These are phyloP conservation scores for Paramarasmius palmivorus DNA, from an alignment of 1,284 basidiomycete genomes.

Conservation along the genomic window DNA sequence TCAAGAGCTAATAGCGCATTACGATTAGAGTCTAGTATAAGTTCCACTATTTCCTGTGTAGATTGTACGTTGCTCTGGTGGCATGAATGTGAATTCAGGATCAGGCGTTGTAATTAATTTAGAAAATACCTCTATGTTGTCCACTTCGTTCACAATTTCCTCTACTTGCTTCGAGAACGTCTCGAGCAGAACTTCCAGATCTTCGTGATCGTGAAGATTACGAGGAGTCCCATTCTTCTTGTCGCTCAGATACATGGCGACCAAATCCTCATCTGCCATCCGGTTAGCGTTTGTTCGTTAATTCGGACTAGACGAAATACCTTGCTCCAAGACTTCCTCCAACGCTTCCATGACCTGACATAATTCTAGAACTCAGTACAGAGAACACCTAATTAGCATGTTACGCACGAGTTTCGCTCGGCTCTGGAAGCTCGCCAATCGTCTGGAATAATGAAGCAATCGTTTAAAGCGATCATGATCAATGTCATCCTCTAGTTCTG, in stretches of 20 bases:
- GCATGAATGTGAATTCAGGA: slow-evolving; percentile 5
- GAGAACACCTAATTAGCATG: slow-evolving; percentile 1
- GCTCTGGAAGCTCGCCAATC: slow-evolving; percentile 85
- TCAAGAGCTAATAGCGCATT: slow-evolving; percentile 92
- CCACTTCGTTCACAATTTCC: slow-evolving; percentile 92
- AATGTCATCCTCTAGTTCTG: slow-evolving; percentile 91
- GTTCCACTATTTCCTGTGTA: slow-evolving; percentile 96
- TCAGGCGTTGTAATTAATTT: background rate
- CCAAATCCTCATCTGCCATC: slow-evolving; percentile 83
- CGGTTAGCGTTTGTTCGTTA: slow-evolving; percentile 12
- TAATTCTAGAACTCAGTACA: slow-evolving; percentile 8
- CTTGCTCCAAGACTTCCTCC: slow-evolving; percentile 89
- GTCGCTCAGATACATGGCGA: slow-evolving; percentile 89
- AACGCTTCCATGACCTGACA: slow-evolving; percentile 82
- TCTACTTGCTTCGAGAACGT: slow-evolving; percentile 95
- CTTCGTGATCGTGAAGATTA: slow-evolving; percentile 81
- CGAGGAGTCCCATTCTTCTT: slow-evolving; percentile 63
- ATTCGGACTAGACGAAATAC: slow-evolving; percentile 38
- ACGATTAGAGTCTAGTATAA: slow-evolving; percentile 95
- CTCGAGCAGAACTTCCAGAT: slow-evolving; percentile 91
- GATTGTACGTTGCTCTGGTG: slow-evolving; percentile 86
- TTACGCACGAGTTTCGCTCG: slow-evolving; percentile 72
- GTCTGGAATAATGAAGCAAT: slow-evolving; percentile 86
- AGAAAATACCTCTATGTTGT: slow-evolving; percentile 74
- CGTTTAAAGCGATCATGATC: slow-evolving; percentile 91